Percentiles rank a stretch among this genome's conserved stretches.
Conservation (phyloP, 1,284 basidiomycete species). For the Gomphus sp. region DNA sequence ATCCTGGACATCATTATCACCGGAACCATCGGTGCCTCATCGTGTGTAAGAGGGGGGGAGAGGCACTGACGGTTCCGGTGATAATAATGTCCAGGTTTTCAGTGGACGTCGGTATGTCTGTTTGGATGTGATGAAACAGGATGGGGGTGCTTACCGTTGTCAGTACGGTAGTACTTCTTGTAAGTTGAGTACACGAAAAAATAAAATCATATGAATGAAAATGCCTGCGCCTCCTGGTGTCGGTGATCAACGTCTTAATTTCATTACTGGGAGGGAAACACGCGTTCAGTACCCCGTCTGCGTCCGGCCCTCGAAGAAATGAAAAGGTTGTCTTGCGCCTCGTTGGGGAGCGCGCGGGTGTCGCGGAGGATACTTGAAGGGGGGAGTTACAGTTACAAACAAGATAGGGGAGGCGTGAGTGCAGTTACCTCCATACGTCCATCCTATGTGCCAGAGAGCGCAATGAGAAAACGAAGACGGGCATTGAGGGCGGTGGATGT, state of each 20-base stretch:
- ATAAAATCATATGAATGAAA: neutral
- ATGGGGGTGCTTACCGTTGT: neutral
- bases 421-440: slow-evolving; percentile 3
- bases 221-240: neutral
- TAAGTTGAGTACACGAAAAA: too few relatives aligned
- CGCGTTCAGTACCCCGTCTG: neutral
- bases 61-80: neutral
- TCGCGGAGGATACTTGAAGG: slow-evolving; percentile 2
- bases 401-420: neutral
- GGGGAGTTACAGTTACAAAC: neutral
- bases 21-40: too few relatives aligned
- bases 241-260: neutral
- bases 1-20: too few relatives aligned
- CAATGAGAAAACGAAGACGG: neutral
- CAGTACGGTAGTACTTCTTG: neutral
- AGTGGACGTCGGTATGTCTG: neutral
- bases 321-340: neutral
- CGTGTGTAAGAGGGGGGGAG: too few relatives aligned
- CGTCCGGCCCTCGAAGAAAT: neutral
- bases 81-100: slow-evolving; percentile 1
- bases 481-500: neutral
- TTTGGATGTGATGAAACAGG: too few relatives aligned
- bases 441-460: neutral
- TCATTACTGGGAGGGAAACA: neutral
- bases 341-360: neutral